Evolutionary conservation across 352 stramenopile species (phyloP).

Genomic region (Globisporangium cederbergense): DNA sequence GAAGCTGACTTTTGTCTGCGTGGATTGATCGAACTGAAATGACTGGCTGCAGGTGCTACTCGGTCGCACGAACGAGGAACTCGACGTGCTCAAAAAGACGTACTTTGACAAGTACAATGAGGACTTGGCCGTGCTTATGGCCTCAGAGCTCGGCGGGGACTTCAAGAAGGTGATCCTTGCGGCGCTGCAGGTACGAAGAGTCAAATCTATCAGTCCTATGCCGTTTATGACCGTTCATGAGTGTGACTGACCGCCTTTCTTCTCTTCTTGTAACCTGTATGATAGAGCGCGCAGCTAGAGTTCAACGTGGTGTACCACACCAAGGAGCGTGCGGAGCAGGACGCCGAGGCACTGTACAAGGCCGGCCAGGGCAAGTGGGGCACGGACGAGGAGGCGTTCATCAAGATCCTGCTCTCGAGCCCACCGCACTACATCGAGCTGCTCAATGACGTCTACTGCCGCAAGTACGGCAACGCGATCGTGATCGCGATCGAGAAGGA

Average conservation of each 20-base stretch:
- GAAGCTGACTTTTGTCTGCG: not conserved
- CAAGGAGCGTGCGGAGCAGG: constrained; percentile 40
- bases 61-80: constrained; percentile 68
- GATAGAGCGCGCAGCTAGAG: constrained; percentile 13
- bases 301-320: constrained; percentile 62
- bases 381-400: constrained; percentile 68
- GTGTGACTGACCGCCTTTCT: not conserved
- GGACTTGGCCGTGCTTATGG: constrained; percentile 62
- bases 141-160: constrained; percentile 62
- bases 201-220: no score
- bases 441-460: constrained; percentile 63
- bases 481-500: constrained; percentile 55
- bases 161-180: constrained; percentile 65
- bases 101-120: constrained; percentile 78
- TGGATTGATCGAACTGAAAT: not conserved
- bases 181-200: constrained; percentile 41
- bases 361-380: constrained; percentile 70
- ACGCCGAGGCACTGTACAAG: constrained; percentile 66
- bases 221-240: not conserved
- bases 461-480: constrained; percentile 65
- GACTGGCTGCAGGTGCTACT: constrained; percentile 43
- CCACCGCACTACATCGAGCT: constrained; percentile 51
- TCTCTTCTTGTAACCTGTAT: not conserved
- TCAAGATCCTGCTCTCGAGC: constrained; percentile 56
- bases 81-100: constrained; percentile 69